A percentile compares a stretch with the other conserved stretches of the same genome.
Evolutionary conservation across 1,284 basidiomycete genomes (phyloP).

Genomic region (Malassezia nana): DNA sequence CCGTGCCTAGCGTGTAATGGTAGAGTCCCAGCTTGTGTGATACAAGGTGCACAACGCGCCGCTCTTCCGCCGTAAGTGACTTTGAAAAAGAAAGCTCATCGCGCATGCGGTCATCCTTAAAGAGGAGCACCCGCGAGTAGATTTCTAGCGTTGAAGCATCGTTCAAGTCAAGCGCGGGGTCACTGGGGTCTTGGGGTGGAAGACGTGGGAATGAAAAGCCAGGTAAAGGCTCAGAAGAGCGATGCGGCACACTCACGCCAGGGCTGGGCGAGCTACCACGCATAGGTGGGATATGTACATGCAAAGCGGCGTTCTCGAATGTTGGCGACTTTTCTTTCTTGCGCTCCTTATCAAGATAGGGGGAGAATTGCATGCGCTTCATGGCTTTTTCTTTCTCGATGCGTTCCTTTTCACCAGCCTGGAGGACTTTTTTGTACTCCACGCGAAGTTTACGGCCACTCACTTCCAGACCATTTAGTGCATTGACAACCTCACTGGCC

Average conservation of each 20-base stretch:
- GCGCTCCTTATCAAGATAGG: constrained; percentile 36
- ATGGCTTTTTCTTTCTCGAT: constrained; percentile 99
- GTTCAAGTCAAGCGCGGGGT: constrained; percentile 67
- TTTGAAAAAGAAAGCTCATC: constrained; percentile 92
- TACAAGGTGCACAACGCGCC: constrained; percentile 85
- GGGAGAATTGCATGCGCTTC: constrained; percentile 69
- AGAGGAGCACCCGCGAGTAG: constrained; percentile 87
- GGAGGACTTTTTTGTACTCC: constrained; percentile 98
- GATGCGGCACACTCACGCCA: not conserved
- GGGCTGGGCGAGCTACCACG: not conserved
- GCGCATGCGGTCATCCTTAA: constrained; percentile 95
- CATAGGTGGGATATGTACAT: not conserved
- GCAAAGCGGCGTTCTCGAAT: not conserved
- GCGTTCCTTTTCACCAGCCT: constrained; percentile 96
- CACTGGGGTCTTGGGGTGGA: constrained; percentile 48
- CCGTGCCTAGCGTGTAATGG: constrained; percentile 85
- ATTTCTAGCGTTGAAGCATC: constrained; percentile 91
- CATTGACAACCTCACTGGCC: constrained; percentile 88
- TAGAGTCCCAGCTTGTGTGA: constrained; percentile 90
- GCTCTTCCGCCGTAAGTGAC: constrained; percentile 70
- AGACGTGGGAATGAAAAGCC: not conserved
- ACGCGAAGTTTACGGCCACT: constrained; percentile 96
- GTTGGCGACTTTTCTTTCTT: constrained; percentile 16
- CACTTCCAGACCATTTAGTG: constrained; percentile 79
- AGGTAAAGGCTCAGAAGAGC: not conserved